Conservation (phyloP, 768 basidiomycete genomes). For the Lentinula edodes region DNA sequence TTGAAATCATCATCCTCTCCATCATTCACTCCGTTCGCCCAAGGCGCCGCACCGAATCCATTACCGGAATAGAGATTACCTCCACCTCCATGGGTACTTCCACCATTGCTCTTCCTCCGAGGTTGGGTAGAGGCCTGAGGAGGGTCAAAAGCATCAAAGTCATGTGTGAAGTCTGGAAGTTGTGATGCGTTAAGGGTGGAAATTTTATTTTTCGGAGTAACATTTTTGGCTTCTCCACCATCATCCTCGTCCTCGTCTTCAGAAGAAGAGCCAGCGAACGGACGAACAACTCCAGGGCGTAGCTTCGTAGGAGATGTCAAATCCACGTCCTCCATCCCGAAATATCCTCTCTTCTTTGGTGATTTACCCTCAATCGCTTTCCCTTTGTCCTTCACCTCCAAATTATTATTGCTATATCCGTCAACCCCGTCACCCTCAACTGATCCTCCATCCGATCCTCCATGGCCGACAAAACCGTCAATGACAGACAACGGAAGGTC, state of each 20-base stretch:
- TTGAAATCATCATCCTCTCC: background rate
- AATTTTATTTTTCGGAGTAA: background rate
- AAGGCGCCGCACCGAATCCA: background rate
- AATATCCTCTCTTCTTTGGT: background rate
- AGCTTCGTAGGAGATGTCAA: background rate
- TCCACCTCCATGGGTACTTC: background rate
- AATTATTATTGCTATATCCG: too few relatives aligned
- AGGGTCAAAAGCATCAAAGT: background rate
- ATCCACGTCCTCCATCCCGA: constrained; percentile 5
- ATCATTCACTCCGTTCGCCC: background rate
- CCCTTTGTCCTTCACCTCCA: background rate
- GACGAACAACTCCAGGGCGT: background rate
- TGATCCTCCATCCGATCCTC: background rate
- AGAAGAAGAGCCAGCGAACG: background rate
- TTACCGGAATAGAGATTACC: background rate
- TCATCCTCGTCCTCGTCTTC: background rate
- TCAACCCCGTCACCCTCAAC: background rate
- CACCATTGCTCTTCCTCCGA: background rate
- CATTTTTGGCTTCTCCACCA: background rate
- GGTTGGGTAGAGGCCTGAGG: background rate
- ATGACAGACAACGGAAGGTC: background rate
- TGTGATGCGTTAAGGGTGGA: background rate
- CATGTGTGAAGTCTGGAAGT: constrained; percentile 1
- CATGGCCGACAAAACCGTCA: constrained; percentile 1
- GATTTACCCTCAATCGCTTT: background rate